A percentile compares a stretch with the other conserved stretches of the same genome.
These are phyloP conservation scores for Aspergillus ochraceoroseus DNA, from an alignment of 2,329 filamentous ascomycete species.

Conservation along the genomic window DNA sequence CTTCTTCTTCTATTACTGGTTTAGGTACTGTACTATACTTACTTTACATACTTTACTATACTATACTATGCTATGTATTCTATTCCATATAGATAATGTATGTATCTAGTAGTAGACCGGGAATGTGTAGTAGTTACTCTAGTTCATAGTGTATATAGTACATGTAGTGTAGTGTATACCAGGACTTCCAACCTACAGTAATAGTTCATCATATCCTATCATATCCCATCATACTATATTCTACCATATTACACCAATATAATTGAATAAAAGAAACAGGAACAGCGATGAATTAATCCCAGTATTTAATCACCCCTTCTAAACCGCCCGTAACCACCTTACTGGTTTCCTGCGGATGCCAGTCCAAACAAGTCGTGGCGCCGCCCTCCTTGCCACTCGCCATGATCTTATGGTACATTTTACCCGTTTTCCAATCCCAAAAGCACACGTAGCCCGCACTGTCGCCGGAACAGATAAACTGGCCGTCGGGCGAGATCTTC, in stretches of 20 bases:
- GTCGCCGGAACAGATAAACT: constrained; percentile 84
- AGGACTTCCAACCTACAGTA: no score
- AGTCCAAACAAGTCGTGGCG: constrained; percentile 79
- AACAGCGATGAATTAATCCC: constrained; percentile 75
- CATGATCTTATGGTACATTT: constrained; percentile 96
- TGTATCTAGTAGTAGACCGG: no score
- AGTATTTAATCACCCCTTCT: constrained; percentile 84
- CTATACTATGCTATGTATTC: no score
- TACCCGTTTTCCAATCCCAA: constrained; percentile 99
- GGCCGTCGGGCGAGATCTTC: constrained; percentile 81
- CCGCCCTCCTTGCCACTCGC: constrained; percentile 64
- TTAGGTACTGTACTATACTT: no score
- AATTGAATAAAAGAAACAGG: neutral
- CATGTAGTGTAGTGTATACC: no score
- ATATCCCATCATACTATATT: neutral
- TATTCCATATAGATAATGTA: no score
- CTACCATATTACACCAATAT: neutral
- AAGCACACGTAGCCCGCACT: constrained; percentile 86
- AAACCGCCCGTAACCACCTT: constrained; percentile 88
- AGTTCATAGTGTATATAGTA: no score
- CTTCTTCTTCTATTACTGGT: neutral
- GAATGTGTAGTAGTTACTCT: no score
- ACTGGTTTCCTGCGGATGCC: constrained; percentile 96
- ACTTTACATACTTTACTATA: no score
- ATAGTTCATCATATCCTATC: neutral